Percentiles rank a stretch among this genome's conserved stretches.
Conservation (phyloP, 306 rosid species). For the Abrus pulchellus region DNA sequence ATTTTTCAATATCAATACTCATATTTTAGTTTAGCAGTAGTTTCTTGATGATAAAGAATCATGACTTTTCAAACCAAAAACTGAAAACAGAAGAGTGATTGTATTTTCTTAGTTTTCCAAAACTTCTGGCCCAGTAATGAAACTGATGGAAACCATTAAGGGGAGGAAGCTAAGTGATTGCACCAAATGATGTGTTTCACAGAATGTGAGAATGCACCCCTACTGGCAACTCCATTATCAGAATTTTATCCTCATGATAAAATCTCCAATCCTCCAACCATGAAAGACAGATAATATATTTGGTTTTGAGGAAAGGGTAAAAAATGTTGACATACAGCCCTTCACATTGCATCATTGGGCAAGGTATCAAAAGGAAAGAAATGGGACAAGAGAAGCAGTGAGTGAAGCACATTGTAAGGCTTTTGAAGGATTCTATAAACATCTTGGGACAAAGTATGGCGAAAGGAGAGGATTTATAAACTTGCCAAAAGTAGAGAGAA, state of each 20-base stretch:
- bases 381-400: too few relatives aligned
- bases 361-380: too few relatives aligned
- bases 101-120: not conserved
- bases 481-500: too few relatives aligned
- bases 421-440: too few relatives aligned
- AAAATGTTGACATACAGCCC: not conserved
- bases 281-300: not conserved
- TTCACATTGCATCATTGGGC: not conserved
- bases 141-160: not conserved
- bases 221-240: slow-evolving; percentile 3
- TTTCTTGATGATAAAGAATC: not conserved
- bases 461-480: too few relatives aligned
- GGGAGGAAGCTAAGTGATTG: not conserved
- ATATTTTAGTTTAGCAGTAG: not conserved
- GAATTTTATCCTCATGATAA: not conserved
- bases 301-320: not conserved
- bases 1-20: slow-evolving; percentile 11
- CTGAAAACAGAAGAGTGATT: not conserved
- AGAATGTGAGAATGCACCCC: not conserved
- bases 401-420: too few relatives aligned
- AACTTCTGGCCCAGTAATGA: not conserved
- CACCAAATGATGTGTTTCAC: not conserved
- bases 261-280: slow-evolving; percentile 4
- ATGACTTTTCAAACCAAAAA: not conserved
- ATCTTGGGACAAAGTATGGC: too few relatives aligned